Percentiles rank a stretch among this genome's conserved stretches.
Conservation (phyloP, 2,329 filamentous ascomycete species). For the Fusarium sp. region DNA sequence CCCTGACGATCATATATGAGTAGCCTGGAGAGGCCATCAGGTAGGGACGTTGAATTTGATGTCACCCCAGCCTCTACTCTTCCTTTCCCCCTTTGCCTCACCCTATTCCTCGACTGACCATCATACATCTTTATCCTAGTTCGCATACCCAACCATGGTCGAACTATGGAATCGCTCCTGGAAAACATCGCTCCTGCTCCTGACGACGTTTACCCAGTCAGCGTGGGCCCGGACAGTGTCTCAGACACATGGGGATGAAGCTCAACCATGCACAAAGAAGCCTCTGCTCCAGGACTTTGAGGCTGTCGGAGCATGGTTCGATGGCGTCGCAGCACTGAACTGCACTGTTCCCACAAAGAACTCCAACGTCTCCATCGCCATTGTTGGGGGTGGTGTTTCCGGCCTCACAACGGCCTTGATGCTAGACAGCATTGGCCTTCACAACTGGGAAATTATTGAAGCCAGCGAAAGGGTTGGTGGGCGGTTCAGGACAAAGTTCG, state of each 20-base stretch:
- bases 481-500: constrained; percentile 75
- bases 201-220: neutral
- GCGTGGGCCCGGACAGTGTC: neutral
- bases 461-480: constrained; percentile 74
- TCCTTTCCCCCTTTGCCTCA: neutral
- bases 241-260: neutral
- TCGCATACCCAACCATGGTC: neutral
- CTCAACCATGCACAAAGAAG: neutral
- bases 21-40: neutral
- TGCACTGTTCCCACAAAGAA: neutral
- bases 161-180: neutral
- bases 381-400: constrained; percentile 77
- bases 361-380: constrained; percentile 62
- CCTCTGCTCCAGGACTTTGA: constrained; percentile 21
- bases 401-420: constrained; percentile 73
- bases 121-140: neutral
- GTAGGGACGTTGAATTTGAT: neutral
- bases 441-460: constrained; percentile 75
- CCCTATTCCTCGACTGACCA: neutral
- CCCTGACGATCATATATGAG: too few relatives aligned
- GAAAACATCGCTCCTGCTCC: neutral
- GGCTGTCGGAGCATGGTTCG: constrained; percentile 26
- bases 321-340: constrained; percentile 15
- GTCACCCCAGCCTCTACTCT: neutral
- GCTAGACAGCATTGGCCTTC: constrained; percentile 68